Percentiles rank a stretch among this genome's conserved stretches.
Conservation (phyloP, 805 yeast genomes). For the Monosporozyma solicola region DNA sequence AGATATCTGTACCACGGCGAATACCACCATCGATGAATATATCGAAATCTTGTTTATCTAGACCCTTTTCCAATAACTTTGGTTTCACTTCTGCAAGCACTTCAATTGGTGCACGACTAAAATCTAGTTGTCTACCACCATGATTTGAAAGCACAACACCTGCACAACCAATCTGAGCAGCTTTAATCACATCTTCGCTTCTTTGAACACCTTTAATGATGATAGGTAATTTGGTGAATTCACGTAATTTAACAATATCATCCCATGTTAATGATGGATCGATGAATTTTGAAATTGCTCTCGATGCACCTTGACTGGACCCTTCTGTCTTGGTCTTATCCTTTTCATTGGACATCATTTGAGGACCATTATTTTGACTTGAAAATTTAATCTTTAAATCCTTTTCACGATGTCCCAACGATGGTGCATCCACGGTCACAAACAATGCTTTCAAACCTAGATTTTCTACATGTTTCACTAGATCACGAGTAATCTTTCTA, state of each 20-base stretch:
- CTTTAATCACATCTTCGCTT: conserved; percentile 66
- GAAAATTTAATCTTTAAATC: conserved; percentile 62
- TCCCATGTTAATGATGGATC: conserved; percentile 61
- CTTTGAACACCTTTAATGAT: conserved; percentile 80
- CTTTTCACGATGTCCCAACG: conserved; percentile 83
- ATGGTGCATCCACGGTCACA: conserved; percentile 90
- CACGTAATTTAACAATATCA: conserved; percentile 49
- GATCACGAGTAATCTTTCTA: conserved; percentile 48
- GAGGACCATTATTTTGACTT: conserved; percentile 22
- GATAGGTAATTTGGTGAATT: conserved; percentile 54
- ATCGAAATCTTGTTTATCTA: conserved; percentile 44
- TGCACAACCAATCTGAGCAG: conserved; percentile 60
- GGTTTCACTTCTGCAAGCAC: conserved; percentile 64
- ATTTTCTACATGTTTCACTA: conserved; percentile 62
- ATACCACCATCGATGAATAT: conserved; percentile 63
- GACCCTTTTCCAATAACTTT: conserved; percentile 35
- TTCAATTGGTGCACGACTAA: conserved; percentile 68
- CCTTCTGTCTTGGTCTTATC: conserved; percentile 36
- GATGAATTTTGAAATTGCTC: conserved; percentile 79
- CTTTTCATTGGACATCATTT: conserved; percentile 30
- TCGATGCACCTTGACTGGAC: conserved; percentile 75
- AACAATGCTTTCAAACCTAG: conserved; percentile 76
- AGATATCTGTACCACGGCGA: conserved; percentile 56
- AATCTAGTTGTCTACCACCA: conserved; percentile 86
- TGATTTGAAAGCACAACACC: conserved; percentile 84